phyloP scores from a whole-genome alignment of 306 rosid species.

The Betula pendula region DNA sequence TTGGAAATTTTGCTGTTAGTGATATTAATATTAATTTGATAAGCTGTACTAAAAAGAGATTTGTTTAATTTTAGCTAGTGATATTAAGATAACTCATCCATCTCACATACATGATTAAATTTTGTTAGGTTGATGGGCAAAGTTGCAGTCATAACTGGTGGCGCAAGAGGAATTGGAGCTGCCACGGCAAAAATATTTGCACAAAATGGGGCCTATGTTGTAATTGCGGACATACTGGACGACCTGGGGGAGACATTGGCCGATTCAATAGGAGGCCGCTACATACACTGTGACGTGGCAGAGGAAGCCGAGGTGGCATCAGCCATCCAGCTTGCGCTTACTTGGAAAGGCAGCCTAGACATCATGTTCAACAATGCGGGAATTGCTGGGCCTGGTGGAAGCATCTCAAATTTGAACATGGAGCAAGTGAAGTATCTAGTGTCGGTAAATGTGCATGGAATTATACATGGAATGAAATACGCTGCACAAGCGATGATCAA shows the following conservation, averaged over 20 bases:
- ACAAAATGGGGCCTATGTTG: slow-evolving; percentile 63
- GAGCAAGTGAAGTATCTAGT: slow-evolving; percentile 38
- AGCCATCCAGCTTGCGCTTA: slow-evolving; percentile 50
- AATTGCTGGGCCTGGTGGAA: slow-evolving; percentile 50
- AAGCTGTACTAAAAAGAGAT: neutral
- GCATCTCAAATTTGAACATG: slow-evolving; percentile 63
- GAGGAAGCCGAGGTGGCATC: slow-evolving; percentile 69
- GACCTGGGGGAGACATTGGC: slow-evolving; percentile 57
- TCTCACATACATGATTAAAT: too few relatives aligned
- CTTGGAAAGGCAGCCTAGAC: slow-evolving; percentile 73
- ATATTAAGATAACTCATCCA: too few relatives aligned
- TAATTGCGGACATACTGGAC: slow-evolving; percentile 76
- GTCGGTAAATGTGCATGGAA: slow-evolving; percentile 55
- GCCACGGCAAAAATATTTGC: slow-evolving; percentile 72
- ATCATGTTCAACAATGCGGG: slow-evolving; percentile 89
- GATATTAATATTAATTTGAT: neutral
- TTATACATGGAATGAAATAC: slow-evolving; percentile 70
- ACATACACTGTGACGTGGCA: slow-evolving; percentile 77
- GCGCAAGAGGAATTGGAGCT: slow-evolving; percentile 87
- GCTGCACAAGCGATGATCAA: slow-evolving; percentile 76
- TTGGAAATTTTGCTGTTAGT: neutral
- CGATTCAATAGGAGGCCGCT: slow-evolving; percentile 51
- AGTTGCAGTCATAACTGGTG: slow-evolving; percentile 82
- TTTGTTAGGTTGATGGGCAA: slow-evolving; percentile 49
- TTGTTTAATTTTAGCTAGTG: neutral